Percentiles rank a stretch among this genome's conserved stretches.
phyloP scores from a whole-genome alignment of 306 rosid species.

The Sindora glabra region DNA sequence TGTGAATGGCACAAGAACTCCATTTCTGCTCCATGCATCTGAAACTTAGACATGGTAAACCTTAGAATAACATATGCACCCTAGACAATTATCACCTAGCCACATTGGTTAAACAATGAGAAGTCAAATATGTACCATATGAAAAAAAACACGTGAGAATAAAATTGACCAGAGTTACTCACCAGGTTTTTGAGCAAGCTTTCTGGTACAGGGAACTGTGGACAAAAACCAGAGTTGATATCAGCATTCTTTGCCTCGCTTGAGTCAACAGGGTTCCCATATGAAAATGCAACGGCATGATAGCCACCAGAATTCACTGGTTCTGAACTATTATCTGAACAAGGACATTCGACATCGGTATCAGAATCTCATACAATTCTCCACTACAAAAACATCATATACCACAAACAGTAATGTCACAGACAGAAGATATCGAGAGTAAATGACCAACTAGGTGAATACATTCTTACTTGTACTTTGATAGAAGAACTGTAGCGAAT shows the following conservation, averaged over 20 bases:
- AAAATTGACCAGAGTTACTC: conserved; percentile 28
- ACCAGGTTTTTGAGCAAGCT: conserved; percentile 59
- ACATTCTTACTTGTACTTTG: conserved; percentile 60
- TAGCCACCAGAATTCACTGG: conserved; percentile 29
- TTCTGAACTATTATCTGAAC: conserved; percentile 30
- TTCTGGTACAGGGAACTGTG: conserved; percentile 69
- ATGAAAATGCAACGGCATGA: conserved; percentile 55
- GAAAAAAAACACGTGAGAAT: conserved; percentile 11
- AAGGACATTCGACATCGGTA: conserved; percentile 26
- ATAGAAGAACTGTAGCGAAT: conserved; percentile 51
- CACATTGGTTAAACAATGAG: conserved; percentile 43
- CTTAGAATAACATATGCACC: conserved; percentile 89
- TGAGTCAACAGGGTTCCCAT: conserved; percentile 39
- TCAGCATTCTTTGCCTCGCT: conserved; percentile 27
- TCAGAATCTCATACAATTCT: conserved; percentile 15
- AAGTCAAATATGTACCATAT: conserved; percentile 23
- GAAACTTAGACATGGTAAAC: conserved; percentile 98
- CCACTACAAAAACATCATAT: neutral
- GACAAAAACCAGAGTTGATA: conserved; percentile 38
- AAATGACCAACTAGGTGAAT: conserved; percentile 19
- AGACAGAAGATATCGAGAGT: conserved; percentile 9
- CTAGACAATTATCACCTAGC: conserved; percentile 69
- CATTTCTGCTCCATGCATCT: conserved; percentile 82
- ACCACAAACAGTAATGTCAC: conserved; percentile 2
- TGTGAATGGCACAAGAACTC: conserved; percentile 65